Conservation (phyloP, 2,329 filamentous ascomycete genomes). For the Cercospora janseana region DNA sequence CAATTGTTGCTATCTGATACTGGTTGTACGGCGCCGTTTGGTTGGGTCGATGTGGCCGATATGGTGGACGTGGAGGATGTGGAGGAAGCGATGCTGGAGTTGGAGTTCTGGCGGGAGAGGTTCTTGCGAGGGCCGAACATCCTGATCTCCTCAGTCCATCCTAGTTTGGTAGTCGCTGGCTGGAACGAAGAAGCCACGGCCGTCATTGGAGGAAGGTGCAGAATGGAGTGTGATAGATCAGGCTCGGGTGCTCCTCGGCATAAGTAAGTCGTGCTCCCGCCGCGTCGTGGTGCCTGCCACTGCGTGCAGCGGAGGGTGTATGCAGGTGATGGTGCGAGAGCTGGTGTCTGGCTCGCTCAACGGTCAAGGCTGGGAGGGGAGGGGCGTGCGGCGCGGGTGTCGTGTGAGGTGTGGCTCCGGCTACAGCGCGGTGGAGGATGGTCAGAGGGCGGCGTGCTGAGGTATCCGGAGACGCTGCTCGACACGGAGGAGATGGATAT, state of each 20-base stretch:
- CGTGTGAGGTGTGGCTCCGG: not conserved
- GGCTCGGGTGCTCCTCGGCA: slow-evolving; percentile 9
- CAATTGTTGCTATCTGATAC: slow-evolving; percentile 39
- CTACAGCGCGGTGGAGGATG: not conserved
- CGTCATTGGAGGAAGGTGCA: slow-evolving; percentile 51
- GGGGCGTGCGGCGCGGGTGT: slow-evolving; percentile 5
- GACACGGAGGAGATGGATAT: slow-evolving; percentile 3
- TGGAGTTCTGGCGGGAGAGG: slow-evolving; percentile 83
- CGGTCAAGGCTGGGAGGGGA: slow-evolving; percentile 7
- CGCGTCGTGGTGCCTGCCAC: not conserved
- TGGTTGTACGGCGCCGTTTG: slow-evolving; percentile 49
- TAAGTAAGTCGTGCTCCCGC: not conserved
- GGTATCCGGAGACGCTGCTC: not conserved
- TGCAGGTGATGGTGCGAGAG: too few relatives aligned
- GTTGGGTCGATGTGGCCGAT: slow-evolving; percentile 56
- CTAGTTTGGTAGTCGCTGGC: slow-evolving; percentile 49
- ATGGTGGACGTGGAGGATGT: slow-evolving; percentile 67
- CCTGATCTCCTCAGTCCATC: slow-evolving; percentile 76
- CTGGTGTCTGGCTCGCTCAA: too few relatives aligned
- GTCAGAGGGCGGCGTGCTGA: not conserved
- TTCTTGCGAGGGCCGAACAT: slow-evolving; percentile 79
- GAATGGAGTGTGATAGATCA: not conserved
- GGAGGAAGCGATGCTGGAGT: slow-evolving; percentile 70
- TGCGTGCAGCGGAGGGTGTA: slow-evolving; percentile 1
- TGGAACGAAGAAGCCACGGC: slow-evolving; percentile 65